Evolutionary conservation across 1,284 basidiomycete species (phyloP).

Genomic region (Puccinia hordei): DNA sequence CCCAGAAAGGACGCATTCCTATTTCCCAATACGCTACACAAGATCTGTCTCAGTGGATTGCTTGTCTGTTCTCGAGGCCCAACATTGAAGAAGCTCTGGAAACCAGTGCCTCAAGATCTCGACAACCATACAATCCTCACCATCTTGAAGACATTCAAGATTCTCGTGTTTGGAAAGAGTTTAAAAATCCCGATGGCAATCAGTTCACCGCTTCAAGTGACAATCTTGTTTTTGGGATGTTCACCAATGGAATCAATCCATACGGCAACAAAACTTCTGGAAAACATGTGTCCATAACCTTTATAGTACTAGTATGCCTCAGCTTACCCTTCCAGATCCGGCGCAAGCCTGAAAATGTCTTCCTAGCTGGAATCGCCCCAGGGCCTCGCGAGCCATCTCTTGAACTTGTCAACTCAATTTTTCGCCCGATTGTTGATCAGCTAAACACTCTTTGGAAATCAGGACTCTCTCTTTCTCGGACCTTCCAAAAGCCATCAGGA

Average conservation of each 20-base stretch:
- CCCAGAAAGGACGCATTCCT: background rate
- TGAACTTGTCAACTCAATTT: constrained; percentile 55
- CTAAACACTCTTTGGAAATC: constrained; percentile 57
- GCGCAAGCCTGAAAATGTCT: constrained; percentile 60
- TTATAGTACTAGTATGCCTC: constrained; percentile 26
- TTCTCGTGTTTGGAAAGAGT: constrained; percentile 30
- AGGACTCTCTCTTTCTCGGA: constrained; percentile 54
- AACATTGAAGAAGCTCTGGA: constrained; percentile 8
- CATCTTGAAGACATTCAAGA: constrained; percentile 10
- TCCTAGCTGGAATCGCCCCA: constrained; percentile 53
- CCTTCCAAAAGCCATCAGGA: background rate
- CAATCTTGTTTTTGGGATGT: constrained; percentile 22
- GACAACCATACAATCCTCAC: background rate
- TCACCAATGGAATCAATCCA: constrained; percentile 24
- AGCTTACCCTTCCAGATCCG: constrained; percentile 57
- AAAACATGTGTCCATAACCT: constrained; percentile 19
- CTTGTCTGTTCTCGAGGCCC: constrained; percentile 13
- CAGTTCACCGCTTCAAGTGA: background rate
- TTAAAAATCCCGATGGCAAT: background rate
- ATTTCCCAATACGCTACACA: constrained; percentile 27
- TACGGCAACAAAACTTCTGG: constrained; percentile 3
- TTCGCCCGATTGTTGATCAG: constrained; percentile 56
- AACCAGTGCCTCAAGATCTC: background rate
- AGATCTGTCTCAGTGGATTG: constrained; percentile 28
- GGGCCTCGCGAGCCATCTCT: background rate